Conservation (phyloP, 2,329 filamentous ascomycete genomes). For the Colletotrichum tropicale region DNA sequence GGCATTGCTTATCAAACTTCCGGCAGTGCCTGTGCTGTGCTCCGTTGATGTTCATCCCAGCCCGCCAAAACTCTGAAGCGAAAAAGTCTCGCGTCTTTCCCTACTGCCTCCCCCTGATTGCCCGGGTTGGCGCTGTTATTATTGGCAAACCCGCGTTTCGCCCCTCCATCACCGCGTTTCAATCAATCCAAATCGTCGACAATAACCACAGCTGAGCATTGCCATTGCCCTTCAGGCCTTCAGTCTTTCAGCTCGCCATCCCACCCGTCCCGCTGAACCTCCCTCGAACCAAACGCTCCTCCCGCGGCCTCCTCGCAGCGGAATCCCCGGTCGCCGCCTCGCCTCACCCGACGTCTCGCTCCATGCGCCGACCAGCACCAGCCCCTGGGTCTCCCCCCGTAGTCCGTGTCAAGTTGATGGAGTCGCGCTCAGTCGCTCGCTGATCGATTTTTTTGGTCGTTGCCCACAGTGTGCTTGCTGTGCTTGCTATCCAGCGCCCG, state of each 20-base stretch:
- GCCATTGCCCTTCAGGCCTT: neutral
- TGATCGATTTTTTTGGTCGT: neutral
- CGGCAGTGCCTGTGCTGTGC: neutral
- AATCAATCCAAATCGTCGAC: neutral
- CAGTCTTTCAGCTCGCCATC: neutral
- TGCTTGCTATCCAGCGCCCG: neutral
- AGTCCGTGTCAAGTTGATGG: slow-evolving; percentile 18
- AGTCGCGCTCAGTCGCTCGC: neutral
- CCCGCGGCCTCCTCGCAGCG: neutral
- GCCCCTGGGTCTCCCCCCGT: neutral
- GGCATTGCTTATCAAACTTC: neutral
- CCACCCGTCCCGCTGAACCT: neutral
- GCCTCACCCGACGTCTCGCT: neutral
- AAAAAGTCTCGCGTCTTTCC: neutral
- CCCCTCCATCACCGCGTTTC: neutral
- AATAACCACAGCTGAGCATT: neutral
- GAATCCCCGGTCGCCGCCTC: neutral
- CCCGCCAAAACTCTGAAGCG: neutral
- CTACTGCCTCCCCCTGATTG: neutral
- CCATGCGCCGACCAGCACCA: neutral
- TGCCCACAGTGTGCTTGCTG: neutral
- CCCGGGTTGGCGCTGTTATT: neutral
- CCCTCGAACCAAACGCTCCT: neutral
- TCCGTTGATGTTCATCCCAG: neutral
- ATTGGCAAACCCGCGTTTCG: neutral